phyloP scores from a whole-genome alignment of 169 alveolate species.

The Neospora caninum region DNA sequence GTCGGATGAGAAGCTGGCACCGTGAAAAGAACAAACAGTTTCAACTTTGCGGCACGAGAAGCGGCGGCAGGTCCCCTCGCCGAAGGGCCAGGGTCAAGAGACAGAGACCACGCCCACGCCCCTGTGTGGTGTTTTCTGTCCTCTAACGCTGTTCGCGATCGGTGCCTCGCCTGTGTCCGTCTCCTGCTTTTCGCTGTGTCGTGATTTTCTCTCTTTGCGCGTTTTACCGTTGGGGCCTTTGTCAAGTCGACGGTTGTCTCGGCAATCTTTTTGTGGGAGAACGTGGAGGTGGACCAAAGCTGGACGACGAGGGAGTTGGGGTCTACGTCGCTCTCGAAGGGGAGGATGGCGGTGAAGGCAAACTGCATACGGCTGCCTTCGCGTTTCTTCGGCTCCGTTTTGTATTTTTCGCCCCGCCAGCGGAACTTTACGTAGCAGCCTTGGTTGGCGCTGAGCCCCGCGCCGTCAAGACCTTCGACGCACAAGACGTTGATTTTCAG shows the following conservation, averaged over 20 bases:
- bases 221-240: background rate
- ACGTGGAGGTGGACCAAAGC: background rate
- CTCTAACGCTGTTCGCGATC: too few relatives aligned
- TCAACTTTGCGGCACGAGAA: too few relatives aligned
- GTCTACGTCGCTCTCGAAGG: background rate
- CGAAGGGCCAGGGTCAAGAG: too few relatives aligned
- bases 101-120: too few relatives aligned
- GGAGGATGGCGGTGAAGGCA: background rate
- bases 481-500: background rate
- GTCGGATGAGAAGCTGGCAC: too few relatives aligned
- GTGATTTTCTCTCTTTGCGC: too few relatives aligned
- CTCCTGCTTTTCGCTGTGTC: too few relatives aligned
- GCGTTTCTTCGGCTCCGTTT: background rate
- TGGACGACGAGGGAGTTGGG: background rate
- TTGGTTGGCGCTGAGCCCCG: background rate
- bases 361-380: background rate
- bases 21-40: too few relatives aligned
- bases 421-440: slow-evolving; percentile 53
- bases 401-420: slow-evolving; percentile 60
- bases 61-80: too few relatives aligned
- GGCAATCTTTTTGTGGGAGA: background rate
- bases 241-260: background rate
- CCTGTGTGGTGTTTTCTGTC: too few relatives aligned
- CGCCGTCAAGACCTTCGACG: slow-evolving; percentile 4
- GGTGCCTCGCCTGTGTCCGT: too few relatives aligned